phyloP scores from a whole-genome alignment of 208 protist species.

The Leishmania mexicana region DNA sequence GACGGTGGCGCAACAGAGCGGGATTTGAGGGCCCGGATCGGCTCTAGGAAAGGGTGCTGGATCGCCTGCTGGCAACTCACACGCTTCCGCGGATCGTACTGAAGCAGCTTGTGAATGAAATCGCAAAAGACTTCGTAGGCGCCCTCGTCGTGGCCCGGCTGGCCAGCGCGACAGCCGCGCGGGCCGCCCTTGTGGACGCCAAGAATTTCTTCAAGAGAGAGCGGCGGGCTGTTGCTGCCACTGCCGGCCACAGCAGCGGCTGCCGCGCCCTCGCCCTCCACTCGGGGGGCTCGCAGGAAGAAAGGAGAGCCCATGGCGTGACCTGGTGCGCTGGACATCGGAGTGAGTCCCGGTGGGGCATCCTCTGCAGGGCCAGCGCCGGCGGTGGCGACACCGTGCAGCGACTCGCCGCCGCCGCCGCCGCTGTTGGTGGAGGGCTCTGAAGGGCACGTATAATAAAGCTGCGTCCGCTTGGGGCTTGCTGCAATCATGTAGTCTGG shows the following conservation, averaged over 20 bases:
- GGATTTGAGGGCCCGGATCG: constrained; percentile 38
- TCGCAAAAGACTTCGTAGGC: constrained; percentile 80
- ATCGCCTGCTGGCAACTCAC: constrained; percentile 73
- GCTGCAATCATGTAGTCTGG: constrained; percentile 79
- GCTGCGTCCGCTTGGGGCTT: constrained; percentile 61
- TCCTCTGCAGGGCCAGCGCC: background rate
- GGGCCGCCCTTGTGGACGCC: constrained; percentile 81
- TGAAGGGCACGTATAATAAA: constrained; percentile 38
- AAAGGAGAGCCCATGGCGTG: constrained; percentile 33
- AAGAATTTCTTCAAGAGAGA: constrained; percentile 57
- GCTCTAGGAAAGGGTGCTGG: constrained; percentile 76
- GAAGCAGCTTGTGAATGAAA: constrained; percentile 73
- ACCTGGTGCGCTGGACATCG: constrained; percentile 21
- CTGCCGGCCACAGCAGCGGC: constrained; percentile 7
- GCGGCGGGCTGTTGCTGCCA: background rate
- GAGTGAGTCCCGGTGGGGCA: constrained; percentile 11
- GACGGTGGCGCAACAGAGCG: constrained; percentile 6
- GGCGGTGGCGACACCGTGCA: background rate
- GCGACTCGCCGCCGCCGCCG: background rate
- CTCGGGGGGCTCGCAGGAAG: constrained; percentile 19
- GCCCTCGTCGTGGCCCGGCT: constrained; percentile 70
- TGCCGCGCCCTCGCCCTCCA: constrained; percentile 25
- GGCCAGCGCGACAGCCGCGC: constrained; percentile 70
- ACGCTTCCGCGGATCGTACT: constrained; percentile 76
- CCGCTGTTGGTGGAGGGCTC: background rate